Evolutionary conservation across 176 grass and related monocot genomes (phyloP), one percentile per base, ranked within the genome.

Genomic region (Musa troglodytarum): DNA sequence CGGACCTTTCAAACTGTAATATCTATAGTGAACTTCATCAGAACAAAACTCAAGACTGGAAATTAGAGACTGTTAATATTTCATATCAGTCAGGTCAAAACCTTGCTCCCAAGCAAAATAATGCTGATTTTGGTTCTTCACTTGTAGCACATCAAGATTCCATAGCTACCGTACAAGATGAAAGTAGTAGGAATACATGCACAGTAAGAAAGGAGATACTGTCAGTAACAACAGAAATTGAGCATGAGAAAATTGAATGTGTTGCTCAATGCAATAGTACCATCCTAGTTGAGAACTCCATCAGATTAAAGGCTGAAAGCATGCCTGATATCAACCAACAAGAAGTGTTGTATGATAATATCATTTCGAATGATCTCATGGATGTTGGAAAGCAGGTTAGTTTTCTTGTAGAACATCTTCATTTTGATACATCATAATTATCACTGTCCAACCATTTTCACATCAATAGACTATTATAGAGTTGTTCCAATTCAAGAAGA

Each of bases 331-430:
- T 16, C 17, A 75, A 43, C 1, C 17, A 59, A 20, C 54, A 75
- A 75, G 25, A 49, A 49, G 26, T 10, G 15, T 43, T 75, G 43
- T 59, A 14, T 59, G 73, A 21, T 21, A 72, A 24, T 25, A 54
- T 72, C 11, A 61, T 75, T 5, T 43, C 15, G 43, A 75, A 75
- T 11, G 73, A 75, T 53, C 73, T 75, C 16, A 75, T 75, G 54
- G 49, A 34, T 59, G 26, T 75, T 2, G 16, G 73, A 49, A 75
- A 59, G 54, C 53, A 57, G 73, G 73, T 75, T 19, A 75, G 73
- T 75, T 75, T 73, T 25, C n/a, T 25, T 49, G 14, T 1, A 69
- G 7, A 50, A 9, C 16, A 50, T n/a, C 11, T 49, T 43, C 34
- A 16, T 69, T 50, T 10, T 50, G 19, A n/a, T 69, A 69, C 49